These are phyloP conservation scores for Penicillium argentinense DNA, from an alignment of 495 filamentous ascomycete genomes.

Conservation along the genomic window DNA sequence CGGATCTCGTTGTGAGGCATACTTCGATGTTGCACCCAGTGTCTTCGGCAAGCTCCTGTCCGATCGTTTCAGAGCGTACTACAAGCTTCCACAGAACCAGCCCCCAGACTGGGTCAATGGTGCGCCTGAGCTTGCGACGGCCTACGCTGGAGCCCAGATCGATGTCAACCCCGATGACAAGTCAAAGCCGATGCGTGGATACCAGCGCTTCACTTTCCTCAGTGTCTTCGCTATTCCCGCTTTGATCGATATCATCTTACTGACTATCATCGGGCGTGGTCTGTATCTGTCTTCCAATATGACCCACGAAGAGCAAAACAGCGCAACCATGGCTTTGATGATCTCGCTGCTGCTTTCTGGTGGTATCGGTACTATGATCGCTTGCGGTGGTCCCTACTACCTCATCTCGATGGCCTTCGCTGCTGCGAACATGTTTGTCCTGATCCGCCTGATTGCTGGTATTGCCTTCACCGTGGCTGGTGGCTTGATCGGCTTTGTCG, in stretches of 20 bases:
- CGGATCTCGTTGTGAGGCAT: slow-evolving; percentile 60
- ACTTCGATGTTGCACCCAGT: slow-evolving; percentile 56
- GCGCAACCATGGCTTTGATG: slow-evolving; percentile 58
- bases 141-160: slow-evolving; percentile 55
- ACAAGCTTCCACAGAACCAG: slow-evolving; percentile 37
- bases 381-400: slow-evolving; percentile 59
- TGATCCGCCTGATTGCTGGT: slow-evolving; percentile 58
- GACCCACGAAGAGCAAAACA: slow-evolving; percentile 46
- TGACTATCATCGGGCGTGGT: slow-evolving; percentile 57
- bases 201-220: slow-evolving; percentile 56
- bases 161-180: slow-evolving; percentile 54
- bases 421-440: slow-evolving; percentile 60
- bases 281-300: slow-evolving; percentile 58
- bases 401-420: slow-evolving; percentile 60
- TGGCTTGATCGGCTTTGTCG: slow-evolving; percentile 51
- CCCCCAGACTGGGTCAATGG: slow-evolving; percentile 55
- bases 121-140: slow-evolving; percentile 49
- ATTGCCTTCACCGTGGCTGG: slow-evolving; percentile 52
- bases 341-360: slow-evolving; percentile 55
- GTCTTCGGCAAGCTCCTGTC: slow-evolving; percentile 57
- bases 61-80: slow-evolving; percentile 50
- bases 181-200: slow-evolving; percentile 43
- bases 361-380: slow-evolving; percentile 60
- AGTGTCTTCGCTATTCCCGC: slow-evolving; percentile 62
- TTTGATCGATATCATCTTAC: slow-evolving; percentile 57